Conservation (phyloP, 495 filamentous ascomycete species). For the Neurospora sp. region DNA sequence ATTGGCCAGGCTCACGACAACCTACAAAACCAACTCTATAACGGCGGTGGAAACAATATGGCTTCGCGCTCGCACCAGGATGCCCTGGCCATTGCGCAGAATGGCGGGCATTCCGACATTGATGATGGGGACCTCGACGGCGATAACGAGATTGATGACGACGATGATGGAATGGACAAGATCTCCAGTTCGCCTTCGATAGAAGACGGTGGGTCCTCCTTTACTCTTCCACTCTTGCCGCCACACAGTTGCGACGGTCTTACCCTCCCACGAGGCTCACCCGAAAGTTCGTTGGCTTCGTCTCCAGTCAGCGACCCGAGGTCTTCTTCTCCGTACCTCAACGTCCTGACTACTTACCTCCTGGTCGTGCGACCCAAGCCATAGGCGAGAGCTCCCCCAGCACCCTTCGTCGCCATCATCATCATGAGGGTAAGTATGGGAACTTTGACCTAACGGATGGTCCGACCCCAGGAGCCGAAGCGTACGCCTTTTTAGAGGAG, state of each 20-base stretch:
- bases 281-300: constrained; percentile 17
- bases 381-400: constrained; percentile 27
- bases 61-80: constrained; percentile 33
- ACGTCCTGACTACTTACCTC: constrained; percentile 37
- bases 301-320: constrained; percentile 21
- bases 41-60: constrained; percentile 22
- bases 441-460: constrained; percentile 2
- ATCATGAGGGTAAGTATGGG: constrained; percentile 50
- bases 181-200: constrained; percentile 98
- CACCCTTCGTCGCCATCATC: constrained; percentile 41
- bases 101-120: constrained; percentile 42
- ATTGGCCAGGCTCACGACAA: constrained; percentile 39
- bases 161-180: constrained; percentile 92
- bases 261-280: constrained; percentile 22
- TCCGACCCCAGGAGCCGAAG: not conserved
- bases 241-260: constrained; percentile 29
- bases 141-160: constrained; percentile 56
- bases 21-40: constrained; percentile 4
- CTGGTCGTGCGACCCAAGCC: constrained; percentile 23
- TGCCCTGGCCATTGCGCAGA: constrained; percentile 44
- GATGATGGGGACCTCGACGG: constrained; percentile 65
- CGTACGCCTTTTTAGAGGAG: not conserved
- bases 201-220: constrained; percentile 78
- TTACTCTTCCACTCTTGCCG: constrained; percentile 21
- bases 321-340: constrained; percentile 46